Evolutionary conservation across 257 asterid species (phyloP).

Genomic region (Solanum chilense): DNA sequence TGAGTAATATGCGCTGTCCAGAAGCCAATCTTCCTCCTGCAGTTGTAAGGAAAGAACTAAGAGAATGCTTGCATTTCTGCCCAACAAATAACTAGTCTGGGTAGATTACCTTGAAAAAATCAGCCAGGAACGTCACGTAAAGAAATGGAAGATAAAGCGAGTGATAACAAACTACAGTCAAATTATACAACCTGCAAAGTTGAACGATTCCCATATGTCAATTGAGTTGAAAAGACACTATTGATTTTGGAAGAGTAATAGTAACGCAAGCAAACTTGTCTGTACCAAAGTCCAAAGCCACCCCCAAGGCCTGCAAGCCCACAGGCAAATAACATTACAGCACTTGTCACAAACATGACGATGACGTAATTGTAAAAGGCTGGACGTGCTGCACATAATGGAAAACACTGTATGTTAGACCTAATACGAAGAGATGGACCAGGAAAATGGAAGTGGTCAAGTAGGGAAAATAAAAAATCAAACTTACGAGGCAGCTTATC

Average conservation of each 20-base stretch:
- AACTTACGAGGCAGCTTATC: conserved; percentile 87
- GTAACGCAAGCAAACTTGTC: neutral
- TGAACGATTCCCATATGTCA: neutral
- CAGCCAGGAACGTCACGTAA: conserved; percentile 56
- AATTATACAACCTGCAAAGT: conserved; percentile 57
- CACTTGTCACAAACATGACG: conserved; percentile 49
- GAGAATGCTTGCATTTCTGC: neutral
- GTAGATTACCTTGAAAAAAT: conserved; percentile 68
- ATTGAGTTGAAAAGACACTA: neutral
- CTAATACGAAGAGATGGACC: neutral
- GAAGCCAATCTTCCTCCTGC: conserved; percentile 92
- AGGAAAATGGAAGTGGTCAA: neutral
- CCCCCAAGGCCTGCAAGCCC: conserved; percentile 64
- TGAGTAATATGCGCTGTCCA: conserved; percentile 76
- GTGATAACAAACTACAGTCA: conserved; percentile 48
- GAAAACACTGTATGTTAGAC: neutral
- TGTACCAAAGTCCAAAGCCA: conserved; percentile 67
- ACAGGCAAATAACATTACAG: conserved; percentile 40
- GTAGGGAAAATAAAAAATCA: neutral
- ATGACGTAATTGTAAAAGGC: conserved; percentile 84
- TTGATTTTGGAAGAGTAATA: neutral
- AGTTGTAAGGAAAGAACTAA: neutral
- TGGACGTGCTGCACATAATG: conserved; percentile 54
- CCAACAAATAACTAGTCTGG: neutral
- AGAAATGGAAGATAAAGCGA: conserved; percentile 70